Evolutionary conservation across 2,329 filamentous ascomycete species (phyloP), one percentile per base, ranked within the genome.

Genomic region (Ceratocystis huliohia): DNA sequence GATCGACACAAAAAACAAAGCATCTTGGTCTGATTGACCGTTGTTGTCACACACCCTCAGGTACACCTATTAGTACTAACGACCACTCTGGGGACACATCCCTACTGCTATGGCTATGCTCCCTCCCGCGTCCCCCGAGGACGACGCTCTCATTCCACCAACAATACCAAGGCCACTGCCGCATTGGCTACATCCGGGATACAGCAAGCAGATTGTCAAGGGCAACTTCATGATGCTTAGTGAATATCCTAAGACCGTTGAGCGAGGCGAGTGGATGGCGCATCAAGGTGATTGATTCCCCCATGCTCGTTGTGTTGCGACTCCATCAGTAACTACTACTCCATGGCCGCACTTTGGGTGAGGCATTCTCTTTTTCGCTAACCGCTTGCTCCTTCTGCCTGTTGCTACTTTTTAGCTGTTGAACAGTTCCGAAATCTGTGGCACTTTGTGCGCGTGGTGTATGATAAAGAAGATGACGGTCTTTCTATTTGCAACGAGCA

Each of bases 211-310:
- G 72, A 91, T 92, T 69, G 89, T 94, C 71, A 93, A 91, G 77
- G 90, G 90, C 68, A 95, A 94, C 77, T 94, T 95, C 74, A 89
- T 93, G 85, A 94, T 90, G 5, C 78, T 95, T 66, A 91, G 89
- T 71, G 88, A 88, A 67, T 86, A 89, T 74, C 90, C 90, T 13
- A 88, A 89, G 76, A 88, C 91, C 68, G 87, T 94, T 61, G 90
- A 94, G 72, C 83, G 88, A 72, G 90, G 88, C 69, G 90, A 95
- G 76, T 95, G 90, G 90, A 81, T 94, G 70, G 89, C 90, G 69
- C 88, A 94, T 76, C 90, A 94, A 80, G 84, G 89, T 91, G 30
- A 59, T 59, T 59, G 56, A 59, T 37, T 30, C 8, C 56, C 10
- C 17, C 7, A 25, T 53, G 22, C 10, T n/a, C 22, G n/a, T 53